Evolutionary conservation across 1,139 yeast genomes (phyloP).

Genomic region (Casaregolazyma suthepensis): DNA sequence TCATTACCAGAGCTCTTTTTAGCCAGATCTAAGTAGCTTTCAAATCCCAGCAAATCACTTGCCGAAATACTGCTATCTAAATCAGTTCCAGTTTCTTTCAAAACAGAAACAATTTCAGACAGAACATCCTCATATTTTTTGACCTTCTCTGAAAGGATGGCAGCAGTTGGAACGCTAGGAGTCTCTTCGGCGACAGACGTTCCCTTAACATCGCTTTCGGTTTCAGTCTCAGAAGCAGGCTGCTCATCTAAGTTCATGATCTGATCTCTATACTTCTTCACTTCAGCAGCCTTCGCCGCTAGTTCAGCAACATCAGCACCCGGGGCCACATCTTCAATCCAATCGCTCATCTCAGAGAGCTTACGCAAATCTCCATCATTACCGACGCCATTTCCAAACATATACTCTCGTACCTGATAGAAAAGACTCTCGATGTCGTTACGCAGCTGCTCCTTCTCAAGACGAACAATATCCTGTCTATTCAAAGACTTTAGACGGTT

Average conservation of each 20-base stretch:
- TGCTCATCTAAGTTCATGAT: constrained; percentile 17
- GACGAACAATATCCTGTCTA: constrained; percentile 28
- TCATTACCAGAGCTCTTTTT: background rate
- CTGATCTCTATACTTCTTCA: constrained; percentile 23
- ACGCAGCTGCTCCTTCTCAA: constrained; percentile 28
- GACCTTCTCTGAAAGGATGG: constrained; percentile 7
- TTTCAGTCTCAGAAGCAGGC: constrained; percentile 7
- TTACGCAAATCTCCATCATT: constrained; percentile 22
- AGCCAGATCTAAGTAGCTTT: background rate
- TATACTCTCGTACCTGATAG: constrained; percentile 28
- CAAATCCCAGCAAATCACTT: background rate
- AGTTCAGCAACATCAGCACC: constrained; percentile 44
- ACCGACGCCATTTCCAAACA: constrained; percentile 11
- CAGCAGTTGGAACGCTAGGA: constrained; percentile 8
- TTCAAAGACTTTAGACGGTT: constrained; percentile 26
- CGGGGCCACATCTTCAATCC: constrained; percentile 76
- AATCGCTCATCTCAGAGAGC: constrained; percentile 52
- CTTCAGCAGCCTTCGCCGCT: constrained; percentile 31
- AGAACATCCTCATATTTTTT: constrained; percentile 5
- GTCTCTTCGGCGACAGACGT: constrained; percentile 5
- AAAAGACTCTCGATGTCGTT: constrained; percentile 32
- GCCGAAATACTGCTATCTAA: background rate
- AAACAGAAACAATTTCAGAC: constrained; percentile 4
- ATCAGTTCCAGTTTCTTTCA: background rate
- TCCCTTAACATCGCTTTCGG: background rate